phyloP scores from a whole-genome alignment of 2,329 filamentous ascomycete genomes.

The Neofusicoccum sp. region DNA sequence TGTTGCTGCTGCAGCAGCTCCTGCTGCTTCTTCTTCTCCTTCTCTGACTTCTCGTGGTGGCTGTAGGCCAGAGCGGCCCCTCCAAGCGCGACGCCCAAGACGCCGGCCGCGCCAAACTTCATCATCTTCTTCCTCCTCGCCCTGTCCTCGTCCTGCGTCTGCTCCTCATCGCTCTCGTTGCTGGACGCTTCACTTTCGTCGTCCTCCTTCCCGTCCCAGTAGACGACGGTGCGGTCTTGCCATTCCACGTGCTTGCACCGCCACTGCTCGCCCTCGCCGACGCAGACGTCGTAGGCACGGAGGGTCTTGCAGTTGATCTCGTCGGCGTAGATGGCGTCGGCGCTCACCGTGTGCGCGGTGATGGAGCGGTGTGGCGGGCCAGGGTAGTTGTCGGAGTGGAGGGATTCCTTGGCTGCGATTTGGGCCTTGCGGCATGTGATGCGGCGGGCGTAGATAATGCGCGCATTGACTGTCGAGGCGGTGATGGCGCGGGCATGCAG shows the following conservation, averaged over 20 bases:
- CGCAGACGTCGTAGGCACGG: constrained; percentile 13
- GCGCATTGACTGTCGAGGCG: constrained; percentile 9
- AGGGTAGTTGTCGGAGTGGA: constrained; percentile 3
- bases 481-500: constrained; percentile 12
- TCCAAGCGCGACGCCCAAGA: neutral
- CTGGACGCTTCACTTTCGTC: neutral
- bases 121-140: constrained; percentile 14
- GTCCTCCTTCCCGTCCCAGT: constrained; percentile 17
- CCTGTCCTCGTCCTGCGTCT: neutral
- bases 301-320: constrained; percentile 42
- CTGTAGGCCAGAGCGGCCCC: constrained; percentile 8
- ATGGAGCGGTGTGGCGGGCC: constrained; percentile 11
- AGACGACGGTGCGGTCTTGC: constrained; percentile 2
- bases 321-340: constrained; percentile 18
- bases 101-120: constrained; percentile 5
- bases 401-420: neutral
- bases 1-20: neutral
- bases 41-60: constrained; percentile 13
- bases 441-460: constrained; percentile 10
- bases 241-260: constrained; percentile 12
- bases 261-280: constrained; percentile 12
- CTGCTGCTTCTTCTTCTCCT: constrained; percentile 11
- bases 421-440: constrained; percentile 3
- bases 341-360: constrained; percentile 13
- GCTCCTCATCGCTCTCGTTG: constrained; percentile 9